Evolutionary conservation across 2,329 filamentous ascomycete species (phyloP), one percentile per base, ranked within the genome.

Genomic region (Lachnellula subtilissima): DNA sequence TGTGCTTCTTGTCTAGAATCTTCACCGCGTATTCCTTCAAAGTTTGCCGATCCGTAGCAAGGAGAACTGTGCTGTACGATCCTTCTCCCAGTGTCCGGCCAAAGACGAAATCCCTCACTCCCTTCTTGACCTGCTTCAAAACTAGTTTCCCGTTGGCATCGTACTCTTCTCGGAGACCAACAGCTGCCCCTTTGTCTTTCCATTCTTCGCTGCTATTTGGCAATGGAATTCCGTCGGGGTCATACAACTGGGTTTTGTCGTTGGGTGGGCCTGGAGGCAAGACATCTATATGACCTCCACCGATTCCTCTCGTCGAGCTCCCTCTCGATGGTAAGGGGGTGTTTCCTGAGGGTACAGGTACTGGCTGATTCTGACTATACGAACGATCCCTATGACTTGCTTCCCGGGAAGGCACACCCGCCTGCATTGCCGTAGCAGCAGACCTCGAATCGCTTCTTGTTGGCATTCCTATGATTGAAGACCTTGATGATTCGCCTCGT

Each of bases 11-110:
- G 74, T 99, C 94, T 48, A 99, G 82, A 15, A 99, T 93, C 72
- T 99, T 99, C 75, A 99, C 92, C 25, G 94, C 94, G 69, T 97
- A 97, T 72, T 99, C 93, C 67, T 96, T 96, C 56, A 95, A 76
- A 1, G 91, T 96, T 72, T 96, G 91, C 59, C 93, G 86, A 72
- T 99, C 94, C 4, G 91, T 96, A 39, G 92, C 94, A 52, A 94
- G 84, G 61, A 94, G 85, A 39, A 99, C 94, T 8, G 92, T 97
- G 69, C 93, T 97, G 80, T 99, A 99, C 5, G 94, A 99, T 25
- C 94, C 94, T 73, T 99, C 94, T 56, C 94, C 94, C 2, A 99
- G 79, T 2, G 93, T 87, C 53, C 89, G 83, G 23, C 92, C 92
- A 74, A 99, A 99, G 39, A 87, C 87, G 73, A 99, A 99, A 75